These are phyloP conservation scores for Nymphaea thermarum DNA, from an alignment of 164 flowering plant genomes.

Conservation along the genomic window DNA sequence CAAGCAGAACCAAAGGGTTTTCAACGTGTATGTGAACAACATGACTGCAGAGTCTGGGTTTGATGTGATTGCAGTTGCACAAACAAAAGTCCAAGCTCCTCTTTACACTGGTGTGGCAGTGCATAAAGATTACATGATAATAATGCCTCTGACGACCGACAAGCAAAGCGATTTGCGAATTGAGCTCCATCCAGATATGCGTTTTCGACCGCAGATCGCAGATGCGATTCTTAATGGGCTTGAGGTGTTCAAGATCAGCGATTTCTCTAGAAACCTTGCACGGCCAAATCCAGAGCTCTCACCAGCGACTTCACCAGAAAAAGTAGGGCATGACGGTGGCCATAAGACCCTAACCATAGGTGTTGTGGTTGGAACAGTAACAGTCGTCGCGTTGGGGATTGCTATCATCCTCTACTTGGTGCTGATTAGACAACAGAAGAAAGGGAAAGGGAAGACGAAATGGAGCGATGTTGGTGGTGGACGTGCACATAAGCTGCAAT, in stretches of 20 bases:
- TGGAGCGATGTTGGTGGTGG: too few relatives aligned
- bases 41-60: slow-evolving; percentile 46
- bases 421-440: too few relatives aligned
- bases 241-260: slow-evolving; percentile 37
- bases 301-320: background rate
- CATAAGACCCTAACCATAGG: too few relatives aligned
- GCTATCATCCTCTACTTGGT: too few relatives aligned
- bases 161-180: slow-evolving; percentile 36
- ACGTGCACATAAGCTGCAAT: too few relatives aligned
- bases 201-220: background rate
- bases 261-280: slow-evolving; percentile 14
- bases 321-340: too few relatives aligned
- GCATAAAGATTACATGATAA: slow-evolving; percentile 36
- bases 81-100: too few relatives aligned
- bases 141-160: too few relatives aligned
- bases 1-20: slow-evolving; percentile 51
- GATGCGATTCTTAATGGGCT: slow-evolving; percentile 37
- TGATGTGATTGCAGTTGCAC: slow-evolving; percentile 46
- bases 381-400: too few relatives aligned
- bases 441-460: too few relatives aligned
- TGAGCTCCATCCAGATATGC: slow-evolving; percentile 17
- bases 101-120: slow-evolving; percentile 39
- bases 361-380: too few relatives aligned
- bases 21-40: slow-evolving; percentile 47
- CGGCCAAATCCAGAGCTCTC: background rate